Conservation (phyloP, 2,329 filamentous ascomycete genomes). For the Trichoderma citrinoviride region DNA sequence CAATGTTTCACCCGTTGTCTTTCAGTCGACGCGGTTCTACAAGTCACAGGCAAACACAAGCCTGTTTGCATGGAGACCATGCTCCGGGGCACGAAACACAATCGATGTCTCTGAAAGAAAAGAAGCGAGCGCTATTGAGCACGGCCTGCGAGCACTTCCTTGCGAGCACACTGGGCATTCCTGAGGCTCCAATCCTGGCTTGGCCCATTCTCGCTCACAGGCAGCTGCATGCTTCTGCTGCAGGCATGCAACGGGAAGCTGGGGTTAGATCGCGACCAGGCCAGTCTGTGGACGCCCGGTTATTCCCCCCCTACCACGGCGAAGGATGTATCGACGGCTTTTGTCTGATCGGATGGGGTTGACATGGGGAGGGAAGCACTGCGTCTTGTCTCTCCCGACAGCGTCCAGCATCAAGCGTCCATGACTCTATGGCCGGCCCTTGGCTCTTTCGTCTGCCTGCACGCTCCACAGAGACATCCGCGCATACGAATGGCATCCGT, state of each 20-base stretch:
- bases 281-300: constrained; percentile 9
- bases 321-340: background rate
- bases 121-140: background rate
- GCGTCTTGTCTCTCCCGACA: background rate
- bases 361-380: background rate
- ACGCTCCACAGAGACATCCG: constrained; percentile 3
- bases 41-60: background rate
- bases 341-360: constrained; percentile 11
- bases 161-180: background rate
- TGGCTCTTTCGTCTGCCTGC: background rate
- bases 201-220: constrained; percentile 5
- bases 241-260: constrained; percentile 20
- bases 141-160: constrained; percentile 14
- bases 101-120: background rate
- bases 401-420: background rate
- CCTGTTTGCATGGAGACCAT: background rate
- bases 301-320: background rate
- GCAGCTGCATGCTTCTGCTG: constrained; percentile 21
- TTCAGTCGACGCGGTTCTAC: background rate
- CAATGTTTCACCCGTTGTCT: constrained; percentile 9
- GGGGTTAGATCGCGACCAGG: constrained; percentile 14
- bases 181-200: constrained; percentile 12
- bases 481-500: constrained; percentile 14
- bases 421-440: background rate
- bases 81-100: background rate